Percentiles rank a stretch among this genome's conserved stretches.
phyloP scores from a whole-genome alignment of 352 stramenopile genomes.

The Phytophthora tentaculata region DNA sequence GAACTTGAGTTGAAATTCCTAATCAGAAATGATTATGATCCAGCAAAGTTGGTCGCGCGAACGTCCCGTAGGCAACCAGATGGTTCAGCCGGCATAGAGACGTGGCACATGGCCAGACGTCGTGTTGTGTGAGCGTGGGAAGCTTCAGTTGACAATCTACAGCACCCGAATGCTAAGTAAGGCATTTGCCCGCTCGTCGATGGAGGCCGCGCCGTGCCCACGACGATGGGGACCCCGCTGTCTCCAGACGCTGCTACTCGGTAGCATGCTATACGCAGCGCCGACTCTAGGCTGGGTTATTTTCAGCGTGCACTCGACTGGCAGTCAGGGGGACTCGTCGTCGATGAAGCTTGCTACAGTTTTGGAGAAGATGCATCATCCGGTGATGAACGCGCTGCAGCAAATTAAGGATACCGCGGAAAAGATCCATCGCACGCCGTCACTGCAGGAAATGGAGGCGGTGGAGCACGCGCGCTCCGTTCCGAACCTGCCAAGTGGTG shows the following conservation, averaged over 20 bases:
- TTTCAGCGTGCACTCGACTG: constrained; percentile 19
- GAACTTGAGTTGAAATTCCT: no score
- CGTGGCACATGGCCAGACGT: neutral
- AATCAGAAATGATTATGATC: constrained; percentile 14
- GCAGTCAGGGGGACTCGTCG: constrained; percentile 7
- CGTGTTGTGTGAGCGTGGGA: neutral
- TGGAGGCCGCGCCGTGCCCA: constrained; percentile 3
- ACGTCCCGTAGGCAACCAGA: no score
- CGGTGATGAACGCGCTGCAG: constrained; percentile 19
- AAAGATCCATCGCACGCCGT: constrained; percentile 23
- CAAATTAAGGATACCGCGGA: constrained; percentile 20
- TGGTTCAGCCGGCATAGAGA: constrained; percentile 13
- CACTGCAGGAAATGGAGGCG: constrained; percentile 16
- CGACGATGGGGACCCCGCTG: no score
- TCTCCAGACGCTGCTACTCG: constrained; percentile 14
- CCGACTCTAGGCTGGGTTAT: constrained; percentile 20
- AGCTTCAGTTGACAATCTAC: constrained; percentile 3
- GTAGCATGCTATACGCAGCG: constrained; percentile 20
- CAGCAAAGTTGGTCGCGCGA: no score
- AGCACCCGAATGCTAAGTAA: no score
- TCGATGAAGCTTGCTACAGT: constrained; percentile 6
- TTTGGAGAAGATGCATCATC: constrained; percentile 20
- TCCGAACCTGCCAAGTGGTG: constrained; percentile 17
- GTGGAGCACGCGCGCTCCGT: constrained; percentile 19
- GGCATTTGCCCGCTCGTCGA: no score